phyloP scores from a whole-genome alignment of 139 green algal genomes.

The Coelastrella sp. region DNA sequence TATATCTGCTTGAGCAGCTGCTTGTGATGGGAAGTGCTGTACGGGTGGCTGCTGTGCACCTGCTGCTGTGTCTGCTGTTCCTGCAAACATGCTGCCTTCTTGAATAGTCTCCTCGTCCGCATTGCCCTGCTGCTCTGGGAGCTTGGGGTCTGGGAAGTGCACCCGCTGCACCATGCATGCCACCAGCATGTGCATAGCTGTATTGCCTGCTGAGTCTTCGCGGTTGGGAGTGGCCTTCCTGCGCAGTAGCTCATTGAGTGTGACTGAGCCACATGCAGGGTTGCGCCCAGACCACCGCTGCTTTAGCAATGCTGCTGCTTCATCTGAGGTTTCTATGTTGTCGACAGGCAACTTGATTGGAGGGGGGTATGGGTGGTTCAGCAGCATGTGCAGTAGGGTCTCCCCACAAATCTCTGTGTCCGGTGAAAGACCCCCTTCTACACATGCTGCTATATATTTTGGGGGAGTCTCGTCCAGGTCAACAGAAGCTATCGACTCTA shows the following conservation, averaged over 20 bases:
- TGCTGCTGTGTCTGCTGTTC: no score
- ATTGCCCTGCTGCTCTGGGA: not conserved
- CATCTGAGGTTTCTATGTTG: not conserved
- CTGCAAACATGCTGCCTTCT: not conserved
- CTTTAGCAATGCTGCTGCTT: not conserved
- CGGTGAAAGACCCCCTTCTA: constrained; percentile 28
- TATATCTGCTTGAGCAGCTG: constrained; percentile 1
- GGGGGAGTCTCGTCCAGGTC: constrained; percentile 16
- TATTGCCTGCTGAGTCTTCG: constrained; percentile 30
- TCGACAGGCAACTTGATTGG: not conserved
- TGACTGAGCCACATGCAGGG: constrained; percentile 16
- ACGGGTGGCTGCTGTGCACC: not conserved
- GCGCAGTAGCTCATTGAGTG: constrained; percentile 32
- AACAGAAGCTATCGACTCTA: constrained; percentile 13
- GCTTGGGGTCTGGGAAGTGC: constrained; percentile 19
- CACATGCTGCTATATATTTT: not conserved
- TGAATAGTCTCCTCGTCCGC: not conserved
- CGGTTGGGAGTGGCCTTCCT: constrained; percentile 1
- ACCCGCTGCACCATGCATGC: constrained; percentile 40
- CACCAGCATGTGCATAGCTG: constrained; percentile 46
- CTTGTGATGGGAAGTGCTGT: constrained; percentile 26
- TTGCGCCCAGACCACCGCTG: not conserved
- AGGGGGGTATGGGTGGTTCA: constrained; percentile 19
- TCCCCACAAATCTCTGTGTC: constrained; percentile 39
- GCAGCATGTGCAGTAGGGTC: constrained; percentile 37